These are phyloP conservation scores for Rhizophlyctis rosea DNA, from an alignment of 192 early-diverging fungal genomes.

Conservation along the genomic window DNA sequence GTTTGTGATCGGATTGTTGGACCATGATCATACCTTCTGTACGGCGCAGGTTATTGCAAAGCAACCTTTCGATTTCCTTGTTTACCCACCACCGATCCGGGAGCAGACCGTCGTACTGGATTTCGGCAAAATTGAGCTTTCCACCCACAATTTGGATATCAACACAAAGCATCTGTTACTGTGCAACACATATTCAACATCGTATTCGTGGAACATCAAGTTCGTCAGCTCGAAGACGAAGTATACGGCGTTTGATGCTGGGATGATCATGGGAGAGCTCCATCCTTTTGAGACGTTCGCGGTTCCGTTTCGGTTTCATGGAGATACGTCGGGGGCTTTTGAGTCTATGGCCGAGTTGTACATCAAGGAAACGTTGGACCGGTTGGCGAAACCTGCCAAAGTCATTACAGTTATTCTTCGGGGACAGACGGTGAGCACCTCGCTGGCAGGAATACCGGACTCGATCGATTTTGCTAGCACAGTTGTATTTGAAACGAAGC, in stretches of 20 bases:
- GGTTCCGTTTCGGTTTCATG: conserved; percentile 46
- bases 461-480: conserved; percentile 55
- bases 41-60: conserved; percentile 46
- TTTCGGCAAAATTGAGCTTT: conserved; percentile 51
- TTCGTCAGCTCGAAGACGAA: conserved; percentile 40
- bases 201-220: conserved; percentile 53
- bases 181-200: conserved; percentile 41
- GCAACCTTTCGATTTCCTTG: conserved; percentile 36
- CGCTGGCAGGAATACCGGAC: conserved; percentile 51
- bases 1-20: conserved; percentile 44
- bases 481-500: conserved; percentile 42
- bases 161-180: conserved; percentile 45
- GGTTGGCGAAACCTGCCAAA: conserved; percentile 38
- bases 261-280: conserved; percentile 46
- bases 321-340: conserved; percentile 46
- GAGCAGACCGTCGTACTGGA: conserved; percentile 48
- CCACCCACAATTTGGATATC: conserved; percentile 29
- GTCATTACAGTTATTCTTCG: conserved; percentile 43
- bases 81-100: conserved; percentile 36
- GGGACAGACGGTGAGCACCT: conserved; percentile 47
- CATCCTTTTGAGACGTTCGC: conserved; percentile 43
- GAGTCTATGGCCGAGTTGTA: conserved; percentile 49
- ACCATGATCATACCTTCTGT: conserved; percentile 43
- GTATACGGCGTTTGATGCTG: conserved; percentile 48
- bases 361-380: conserved; percentile 46